Conservation (phyloP, 805 yeast species). For the Candida incommunis region DNA sequence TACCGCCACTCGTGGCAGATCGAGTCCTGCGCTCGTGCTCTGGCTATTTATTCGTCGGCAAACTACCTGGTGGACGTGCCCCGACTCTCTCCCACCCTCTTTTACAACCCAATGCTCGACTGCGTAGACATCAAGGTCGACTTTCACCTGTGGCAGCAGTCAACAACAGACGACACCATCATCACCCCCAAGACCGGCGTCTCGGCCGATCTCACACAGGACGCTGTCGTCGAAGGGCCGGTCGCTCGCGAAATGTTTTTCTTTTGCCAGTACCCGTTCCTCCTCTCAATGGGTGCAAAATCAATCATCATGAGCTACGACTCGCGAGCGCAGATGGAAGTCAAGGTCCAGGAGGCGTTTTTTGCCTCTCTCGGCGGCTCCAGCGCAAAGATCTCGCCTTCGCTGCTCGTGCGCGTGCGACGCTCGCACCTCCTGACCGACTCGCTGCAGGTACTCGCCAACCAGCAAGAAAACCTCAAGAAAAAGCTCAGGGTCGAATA, state of each 20-base stretch:
- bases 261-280: conserved; percentile 75
- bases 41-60: conserved; percentile 42
- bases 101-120: conserved; percentile 75
- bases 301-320: conserved; percentile 71
- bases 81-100: conserved; percentile 28
- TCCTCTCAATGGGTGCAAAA: conserved; percentile 70
- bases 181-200: not conserved
- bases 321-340: conserved; percentile 66
- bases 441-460: conserved; percentile 42
- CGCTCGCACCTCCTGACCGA: conserved; percentile 57
- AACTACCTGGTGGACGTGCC: conserved; percentile 23
- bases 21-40: conserved; percentile 32
- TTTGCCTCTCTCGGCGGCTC: conserved; percentile 45
- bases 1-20: not conserved
- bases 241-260: conserved; percentile 25
- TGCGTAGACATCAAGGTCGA: conserved; percentile 64
- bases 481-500: conserved; percentile 71
- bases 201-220: conserved; percentile 1
- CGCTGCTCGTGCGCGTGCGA: conserved; percentile 39
- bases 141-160: conserved; percentile 66
- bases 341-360: conserved; percentile 82
- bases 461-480: conserved; percentile 45
- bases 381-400: not conserved
- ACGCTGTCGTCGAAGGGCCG: conserved; percentile 5
- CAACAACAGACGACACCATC: not conserved